Base-by-base conservation (phyloP, 2,329 filamentous ascomycete genomes). In the Sclerotinia glacialis region DNA sequence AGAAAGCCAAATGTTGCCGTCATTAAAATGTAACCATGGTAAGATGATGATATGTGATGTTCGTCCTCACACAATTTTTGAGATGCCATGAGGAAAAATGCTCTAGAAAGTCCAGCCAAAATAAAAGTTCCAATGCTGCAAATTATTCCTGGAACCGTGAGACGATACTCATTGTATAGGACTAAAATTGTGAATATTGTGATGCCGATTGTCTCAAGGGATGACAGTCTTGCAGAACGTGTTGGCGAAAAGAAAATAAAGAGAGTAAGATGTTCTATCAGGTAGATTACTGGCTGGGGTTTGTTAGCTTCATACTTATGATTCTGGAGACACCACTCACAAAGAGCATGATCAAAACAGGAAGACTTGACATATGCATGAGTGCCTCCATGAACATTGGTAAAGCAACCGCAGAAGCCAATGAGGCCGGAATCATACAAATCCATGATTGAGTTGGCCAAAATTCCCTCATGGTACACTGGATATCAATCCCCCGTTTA, bases 281-380 rank as follows among this genome's bases (percentile, higher is more conserved):
- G 68, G 63, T 72, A 72, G 52, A 67, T 62, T 7, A 73, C 21
- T 16, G 72, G 73, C 74, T 75, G 52, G 1, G 58, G 3, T 18
- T 34, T 16, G 60, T 69, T 53, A 70, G 66, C 14, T n/a, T 42
- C 6, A 28, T 52, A 16, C 16, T 2, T 14, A 63, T 12, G 1
- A 23, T 9, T 42, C 53, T 4, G 6, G 11, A 14, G 55, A 23
- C 21, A 26, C 23, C 34, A 72, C 74, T 67, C 56, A 75, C 74
- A 68, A 71, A 75, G 47, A 74, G 54, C 72, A 74, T 74, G 1
- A 72, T 64, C 4, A 75, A 34, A 9, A 72, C 69, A n/a, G 70
- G 69, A 21, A 75, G 65, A 53, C 71, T 74, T 14, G 71, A 69
- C 69, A 74, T 69, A 53, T 75, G 72, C 0, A 74, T 53, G 6